phyloP scores from a whole-genome alignment of 106 monocot genomes.

The Platanthera guangdongensis region DNA sequence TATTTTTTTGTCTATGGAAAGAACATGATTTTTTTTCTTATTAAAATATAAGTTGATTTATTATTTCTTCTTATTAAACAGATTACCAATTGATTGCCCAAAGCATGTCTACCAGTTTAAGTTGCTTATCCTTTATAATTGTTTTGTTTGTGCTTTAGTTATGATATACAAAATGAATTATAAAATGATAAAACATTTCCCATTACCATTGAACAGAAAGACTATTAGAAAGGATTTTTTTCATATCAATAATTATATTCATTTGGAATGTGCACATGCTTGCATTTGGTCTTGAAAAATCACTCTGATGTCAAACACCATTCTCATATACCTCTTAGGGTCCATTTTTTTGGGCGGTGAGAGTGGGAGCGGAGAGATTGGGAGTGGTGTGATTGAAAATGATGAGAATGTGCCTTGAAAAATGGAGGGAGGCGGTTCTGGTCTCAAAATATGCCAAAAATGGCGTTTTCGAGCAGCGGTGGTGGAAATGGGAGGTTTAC shows the following conservation, averaged over 20 bases:
- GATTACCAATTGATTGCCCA: background rate
- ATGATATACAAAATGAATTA: background rate
- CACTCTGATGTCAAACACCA: background rate
- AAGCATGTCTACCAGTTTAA: background rate
- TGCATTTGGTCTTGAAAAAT: background rate
- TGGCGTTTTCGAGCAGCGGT: no score
- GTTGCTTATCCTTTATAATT: background rate
- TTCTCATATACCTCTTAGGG: background rate
- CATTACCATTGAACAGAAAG: background rate
- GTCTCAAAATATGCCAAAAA: no score
- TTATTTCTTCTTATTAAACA: background rate
- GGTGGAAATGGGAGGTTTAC: no score
- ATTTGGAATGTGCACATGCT: background rate
- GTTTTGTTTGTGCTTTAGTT: background rate
- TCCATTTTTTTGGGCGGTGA: background rate
- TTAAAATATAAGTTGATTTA: no score
- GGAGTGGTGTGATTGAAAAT: no score
- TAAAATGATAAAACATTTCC: background rate
- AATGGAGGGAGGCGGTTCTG: no score
- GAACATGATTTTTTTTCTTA: background rate
- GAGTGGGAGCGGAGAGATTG: no score
- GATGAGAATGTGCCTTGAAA: no score
- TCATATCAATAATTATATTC: background rate
- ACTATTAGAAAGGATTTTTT: background rate
- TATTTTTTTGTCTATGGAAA: background rate